These are phyloP conservation scores for Cruciata laevipes DNA, from an alignment of 257 asterid species.

Conservation along the genomic window DNA sequence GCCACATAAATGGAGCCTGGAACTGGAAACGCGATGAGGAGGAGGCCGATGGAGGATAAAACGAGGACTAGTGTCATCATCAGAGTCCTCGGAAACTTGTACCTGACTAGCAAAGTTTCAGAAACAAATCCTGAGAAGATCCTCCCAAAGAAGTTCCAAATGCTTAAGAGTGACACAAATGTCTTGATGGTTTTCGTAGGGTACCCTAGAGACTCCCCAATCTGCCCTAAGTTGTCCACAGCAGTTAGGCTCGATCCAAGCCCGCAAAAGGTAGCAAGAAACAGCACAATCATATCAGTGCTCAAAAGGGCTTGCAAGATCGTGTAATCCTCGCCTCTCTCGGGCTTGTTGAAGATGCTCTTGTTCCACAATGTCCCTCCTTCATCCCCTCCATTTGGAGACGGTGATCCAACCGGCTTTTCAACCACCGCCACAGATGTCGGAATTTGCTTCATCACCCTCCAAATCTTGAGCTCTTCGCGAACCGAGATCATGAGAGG, in stretches of 20 bases:
- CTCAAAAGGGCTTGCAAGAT: slow-evolving; percentile 18
- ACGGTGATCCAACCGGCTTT: neutral
- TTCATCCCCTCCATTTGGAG: neutral
- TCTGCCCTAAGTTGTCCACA: slow-evolving; percentile 22
- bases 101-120: slow-evolving; percentile 15
- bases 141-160: slow-evolving; percentile 22
- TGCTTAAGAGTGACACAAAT: slow-evolving; percentile 19
- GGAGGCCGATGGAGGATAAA: slow-evolving; percentile 10
- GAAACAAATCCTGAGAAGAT: slow-evolving; percentile 17
- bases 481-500: slow-evolving; percentile 53
- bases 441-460: neutral
- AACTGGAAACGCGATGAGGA: slow-evolving; percentile 17
- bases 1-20: slow-evolving; percentile 16
- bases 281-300: slow-evolving; percentile 17
- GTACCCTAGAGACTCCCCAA: slow-evolving; percentile 21
- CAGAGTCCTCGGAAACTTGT: slow-evolving; percentile 20
- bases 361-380: slow-evolving; percentile 13
- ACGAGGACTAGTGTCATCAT: slow-evolving; percentile 17
- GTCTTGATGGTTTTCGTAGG: slow-evolving; percentile 16
- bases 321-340: slow-evolving; percentile 20
- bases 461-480: slow-evolving; percentile 42
- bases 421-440: neutral
- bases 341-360: slow-evolving; percentile 15
- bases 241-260: slow-evolving; percentile 21
- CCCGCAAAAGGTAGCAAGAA: slow-evolving; percentile 20